These are phyloP conservation scores for Lactarius trivialis DNA, from an alignment of 768 basidiomycete species.

Conservation along the genomic window DNA sequence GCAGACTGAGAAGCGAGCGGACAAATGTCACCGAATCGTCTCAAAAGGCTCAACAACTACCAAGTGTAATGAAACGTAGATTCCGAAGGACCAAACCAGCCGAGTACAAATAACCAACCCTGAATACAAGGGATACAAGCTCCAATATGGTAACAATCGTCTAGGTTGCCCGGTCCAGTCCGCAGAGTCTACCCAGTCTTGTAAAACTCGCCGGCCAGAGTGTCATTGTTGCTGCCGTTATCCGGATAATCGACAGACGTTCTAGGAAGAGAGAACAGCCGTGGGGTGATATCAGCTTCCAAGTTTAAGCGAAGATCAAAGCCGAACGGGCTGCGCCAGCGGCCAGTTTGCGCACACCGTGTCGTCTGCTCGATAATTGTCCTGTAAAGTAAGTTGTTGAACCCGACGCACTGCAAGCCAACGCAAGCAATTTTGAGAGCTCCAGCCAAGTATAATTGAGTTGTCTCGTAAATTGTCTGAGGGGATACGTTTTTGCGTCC, in stretches of 20 bases:
- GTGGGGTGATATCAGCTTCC: conserved; percentile 15
- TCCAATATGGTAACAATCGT: neutral
- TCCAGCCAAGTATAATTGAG: conserved; percentile 65
- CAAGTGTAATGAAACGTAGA: neutral
- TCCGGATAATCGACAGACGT: conserved; percentile 6
- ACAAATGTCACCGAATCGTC: neutral
- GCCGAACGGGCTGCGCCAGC: conserved; percentile 27
- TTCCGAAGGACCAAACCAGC: conserved; percentile 1
- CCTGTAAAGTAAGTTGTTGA: conserved; percentile 60
- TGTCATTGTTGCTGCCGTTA: conserved; percentile 1
- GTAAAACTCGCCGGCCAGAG: neutral
- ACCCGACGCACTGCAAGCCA: conserved; percentile 70
- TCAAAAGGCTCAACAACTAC: neutral
- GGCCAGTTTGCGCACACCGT: conserved; percentile 33
- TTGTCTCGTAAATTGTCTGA: conserved; percentile 68
- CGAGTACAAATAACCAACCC: neutral
- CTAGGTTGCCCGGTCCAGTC: neutral
- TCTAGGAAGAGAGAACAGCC: conserved; percentile 17
- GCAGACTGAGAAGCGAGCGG: neutral
- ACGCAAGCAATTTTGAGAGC: conserved; percentile 69
- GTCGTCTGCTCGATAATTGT: conserved; percentile 59
- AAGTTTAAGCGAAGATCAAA: conserved; percentile 15
- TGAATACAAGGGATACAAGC: neutral
- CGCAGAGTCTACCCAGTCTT: conserved; percentile 11
- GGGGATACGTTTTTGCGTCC: conserved; percentile 72